A percentile compares a stretch with the other conserved stretches of the same genome.
These are phyloP conservation scores for Kitagawia praeruptora DNA, from an alignment of 129 eudicot genomes.

Conservation along the genomic window DNA sequence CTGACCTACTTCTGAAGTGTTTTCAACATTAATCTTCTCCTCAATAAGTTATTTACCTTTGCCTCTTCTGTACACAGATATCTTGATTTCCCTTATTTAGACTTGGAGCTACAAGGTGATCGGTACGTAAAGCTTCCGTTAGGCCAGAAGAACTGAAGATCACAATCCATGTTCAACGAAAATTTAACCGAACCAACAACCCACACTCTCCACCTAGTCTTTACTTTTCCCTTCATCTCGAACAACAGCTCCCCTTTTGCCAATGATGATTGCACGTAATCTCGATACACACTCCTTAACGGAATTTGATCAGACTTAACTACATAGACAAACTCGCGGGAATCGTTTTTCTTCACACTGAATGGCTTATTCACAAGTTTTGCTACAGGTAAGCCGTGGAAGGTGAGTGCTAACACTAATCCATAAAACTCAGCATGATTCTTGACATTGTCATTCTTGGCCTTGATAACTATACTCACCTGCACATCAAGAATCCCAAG, in stretches of 20 bases:
- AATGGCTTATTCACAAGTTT: slow-evolving; percentile 34
- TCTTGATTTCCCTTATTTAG: neutral
- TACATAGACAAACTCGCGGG: slow-evolving; percentile 32
- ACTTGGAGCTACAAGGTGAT: slow-evolving; percentile 55
- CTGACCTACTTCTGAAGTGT: neutral
- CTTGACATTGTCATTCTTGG: slow-evolving; percentile 46
- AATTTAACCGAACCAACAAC: slow-evolving; percentile 58
- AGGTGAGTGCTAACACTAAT: slow-evolving; percentile 25
- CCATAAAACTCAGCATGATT: slow-evolving; percentile 63
- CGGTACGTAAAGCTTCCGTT: slow-evolving; percentile 18
- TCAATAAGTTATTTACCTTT: neutral
- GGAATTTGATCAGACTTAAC: slow-evolving; percentile 40
- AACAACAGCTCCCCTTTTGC: slow-evolving; percentile 23
- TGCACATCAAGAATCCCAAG: slow-evolving; percentile 35
- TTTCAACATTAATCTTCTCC: neutral
- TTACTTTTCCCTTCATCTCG: slow-evolving; percentile 43
- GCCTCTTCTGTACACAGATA: neutral
- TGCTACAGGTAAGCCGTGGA: slow-evolving; percentile 46
- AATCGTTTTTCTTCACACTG: slow-evolving; percentile 33
- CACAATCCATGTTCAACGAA: slow-evolving; percentile 48
- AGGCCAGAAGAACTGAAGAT: slow-evolving; percentile 20
- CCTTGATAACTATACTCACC: slow-evolving; percentile 34
- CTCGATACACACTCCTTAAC: slow-evolving; percentile 29
- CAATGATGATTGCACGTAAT: slow-evolving; percentile 28
- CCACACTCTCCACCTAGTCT: slow-evolving; percentile 66